A percentile compares a stretch with the other conserved stretches of the same genome.
Conservation (phyloP, 2,329 filamentous ascomycete species). For the Lecanicillium sp. region DNA sequence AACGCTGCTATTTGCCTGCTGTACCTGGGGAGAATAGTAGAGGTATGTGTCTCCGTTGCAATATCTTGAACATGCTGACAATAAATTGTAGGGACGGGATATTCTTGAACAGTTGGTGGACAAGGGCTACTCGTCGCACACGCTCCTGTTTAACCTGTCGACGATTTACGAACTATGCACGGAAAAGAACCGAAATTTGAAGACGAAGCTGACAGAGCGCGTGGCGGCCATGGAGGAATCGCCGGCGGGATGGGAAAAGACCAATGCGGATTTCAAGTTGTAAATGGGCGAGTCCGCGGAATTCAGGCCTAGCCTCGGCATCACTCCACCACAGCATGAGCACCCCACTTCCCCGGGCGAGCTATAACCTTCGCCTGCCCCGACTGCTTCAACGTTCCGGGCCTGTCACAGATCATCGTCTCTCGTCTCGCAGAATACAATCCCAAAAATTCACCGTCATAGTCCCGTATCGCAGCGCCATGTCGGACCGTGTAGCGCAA, state of each 20-base stretch:
- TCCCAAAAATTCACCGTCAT: no score
- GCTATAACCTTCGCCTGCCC: no score
- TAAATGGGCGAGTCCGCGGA: no score
- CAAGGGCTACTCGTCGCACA: slow-evolving; percentile 62
- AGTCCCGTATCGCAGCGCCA: no score
- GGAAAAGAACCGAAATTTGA: slow-evolving; percentile 64
- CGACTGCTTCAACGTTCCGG: no score
- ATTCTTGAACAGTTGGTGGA: slow-evolving; percentile 63
- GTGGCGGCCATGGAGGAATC: slow-evolving; percentile 55
- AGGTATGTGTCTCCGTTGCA: slow-evolving; percentile 48
- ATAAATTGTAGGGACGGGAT: slow-evolving; percentile 47
- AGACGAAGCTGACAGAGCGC: slow-evolving; percentile 63
- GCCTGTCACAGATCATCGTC: no score
- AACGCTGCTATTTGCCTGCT: slow-evolving; percentile 81
- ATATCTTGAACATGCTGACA: slow-evolving; percentile 16
- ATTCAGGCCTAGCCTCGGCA: no score
- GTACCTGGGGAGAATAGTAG: slow-evolving; percentile 70
- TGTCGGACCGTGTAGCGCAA: slow-evolving; percentile 60
- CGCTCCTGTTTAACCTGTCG: slow-evolving; percentile 79
- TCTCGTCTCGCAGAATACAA: no score
- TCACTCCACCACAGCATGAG: no score
- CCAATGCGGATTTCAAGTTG: slow-evolving; percentile 70
- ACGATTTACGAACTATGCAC: slow-evolving; percentile 91
- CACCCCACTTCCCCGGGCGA: no score
- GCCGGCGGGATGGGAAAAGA: slow-evolving; percentile 61